phyloP scores from a whole-genome alignment of 2,329 filamentous ascomycete genomes.

The Trichoderma breve region DNA sequence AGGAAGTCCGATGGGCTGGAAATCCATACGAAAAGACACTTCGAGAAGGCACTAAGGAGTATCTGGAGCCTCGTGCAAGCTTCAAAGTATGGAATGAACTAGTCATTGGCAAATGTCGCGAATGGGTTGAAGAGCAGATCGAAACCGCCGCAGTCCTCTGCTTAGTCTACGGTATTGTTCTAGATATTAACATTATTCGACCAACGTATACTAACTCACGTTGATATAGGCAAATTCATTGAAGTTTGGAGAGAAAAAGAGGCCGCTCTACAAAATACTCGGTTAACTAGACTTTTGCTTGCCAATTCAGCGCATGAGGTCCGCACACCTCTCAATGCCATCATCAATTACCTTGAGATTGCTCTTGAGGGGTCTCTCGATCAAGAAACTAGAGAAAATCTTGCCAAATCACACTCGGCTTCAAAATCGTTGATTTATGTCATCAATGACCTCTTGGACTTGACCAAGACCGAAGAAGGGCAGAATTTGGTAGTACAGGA shows the following conservation, averaged over 20 bases:
- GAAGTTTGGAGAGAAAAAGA: slow-evolving; percentile 93
- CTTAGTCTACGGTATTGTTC: slow-evolving; percentile 69
- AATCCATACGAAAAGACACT: slow-evolving; percentile 81
- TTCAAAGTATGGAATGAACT: slow-evolving; percentile 82
- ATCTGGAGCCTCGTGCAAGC: slow-evolving; percentile 74
- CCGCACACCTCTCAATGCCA: slow-evolving; percentile 84
- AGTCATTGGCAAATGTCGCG: slow-evolving; percentile 75
- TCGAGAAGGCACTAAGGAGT: slow-evolving; percentile 68
- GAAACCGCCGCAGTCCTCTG: slow-evolving; percentile 87
- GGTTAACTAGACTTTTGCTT: slow-evolving; percentile 73
- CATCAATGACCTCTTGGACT: slow-evolving; percentile 85
- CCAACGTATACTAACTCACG: not conserved
- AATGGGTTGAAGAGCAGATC: slow-evolving; percentile 86
- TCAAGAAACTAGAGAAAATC: slow-evolving; percentile 77
- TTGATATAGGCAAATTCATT: slow-evolving; percentile 65
- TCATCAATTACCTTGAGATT: slow-evolving; percentile 93
- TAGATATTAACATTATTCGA: not conserved
- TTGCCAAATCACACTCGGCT: slow-evolving; percentile 81
- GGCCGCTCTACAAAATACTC: slow-evolving; percentile 75
- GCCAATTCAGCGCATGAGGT: slow-evolving; percentile 92
- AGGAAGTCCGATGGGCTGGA: slow-evolving; percentile 80
- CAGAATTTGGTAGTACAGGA: slow-evolving; percentile 77
- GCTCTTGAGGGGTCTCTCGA: slow-evolving; percentile 79
- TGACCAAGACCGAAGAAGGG: slow-evolving; percentile 85
- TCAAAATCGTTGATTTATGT: slow-evolving; percentile 92